phyloP scores from a whole-genome alignment of 2,329 filamentous ascomycete species.

The Paecilomyces sp. region DNA sequence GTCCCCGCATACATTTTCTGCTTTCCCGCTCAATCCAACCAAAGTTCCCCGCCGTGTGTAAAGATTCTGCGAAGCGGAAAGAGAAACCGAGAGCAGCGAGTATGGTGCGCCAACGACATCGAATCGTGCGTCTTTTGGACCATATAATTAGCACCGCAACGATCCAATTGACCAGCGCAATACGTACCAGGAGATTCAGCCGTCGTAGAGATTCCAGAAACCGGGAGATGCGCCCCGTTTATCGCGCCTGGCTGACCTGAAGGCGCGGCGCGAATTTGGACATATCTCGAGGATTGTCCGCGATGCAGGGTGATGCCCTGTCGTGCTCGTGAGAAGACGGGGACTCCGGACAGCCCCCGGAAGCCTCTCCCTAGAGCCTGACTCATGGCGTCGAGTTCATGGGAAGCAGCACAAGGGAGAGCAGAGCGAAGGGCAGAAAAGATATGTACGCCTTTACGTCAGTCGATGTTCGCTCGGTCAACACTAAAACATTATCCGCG shows the following conservation, averaged over 20 bases:
- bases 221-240: constrained; percentile 29
- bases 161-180: background rate
- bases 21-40: constrained; percentile 80
- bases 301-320: constrained; percentile 12
- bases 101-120: constrained; percentile 88
- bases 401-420: constrained; percentile 1
- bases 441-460: constrained; percentile 5
- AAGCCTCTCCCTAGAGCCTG: constrained; percentile 28
- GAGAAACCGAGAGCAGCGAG: constrained; percentile 84
- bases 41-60: constrained; percentile 89
- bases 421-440: constrained; percentile 1
- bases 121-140: constrained; percentile 72
- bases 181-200: constrained; percentile 35
- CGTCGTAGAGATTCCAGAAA: constrained; percentile 29
- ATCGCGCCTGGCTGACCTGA: constrained; percentile 28
- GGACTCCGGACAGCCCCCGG: constrained; percentile 24
- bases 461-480: constrained; percentile 1
- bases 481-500: background rate
- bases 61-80: constrained; percentile 88
- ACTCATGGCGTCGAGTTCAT: constrained; percentile 21
- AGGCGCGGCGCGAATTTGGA: constrained; percentile 39
- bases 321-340: constrained; percentile 18
- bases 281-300: constrained; percentile 24
- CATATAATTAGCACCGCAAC: background rate
- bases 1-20: constrained; percentile 64